Evolutionary conservation across 1,139 yeast genomes (phyloP).

Genomic region (Hansenula lynferdii): DNA sequence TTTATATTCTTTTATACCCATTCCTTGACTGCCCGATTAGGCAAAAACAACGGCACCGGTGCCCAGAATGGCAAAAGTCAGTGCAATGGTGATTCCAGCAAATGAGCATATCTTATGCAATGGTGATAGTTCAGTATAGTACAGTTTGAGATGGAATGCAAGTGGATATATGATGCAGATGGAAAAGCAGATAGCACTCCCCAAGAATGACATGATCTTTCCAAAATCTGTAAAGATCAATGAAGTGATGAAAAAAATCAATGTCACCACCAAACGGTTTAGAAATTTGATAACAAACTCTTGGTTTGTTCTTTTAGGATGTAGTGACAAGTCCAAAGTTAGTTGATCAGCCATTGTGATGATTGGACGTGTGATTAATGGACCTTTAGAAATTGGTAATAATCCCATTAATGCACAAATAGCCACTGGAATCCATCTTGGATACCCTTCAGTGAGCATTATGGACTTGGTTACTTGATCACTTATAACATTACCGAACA

Average conservation of each 20-base stretch:
- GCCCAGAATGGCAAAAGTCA: slow-evolving; percentile 15
- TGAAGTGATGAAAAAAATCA: slow-evolving; percentile 34
- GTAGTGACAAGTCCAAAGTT: slow-evolving; percentile 16
- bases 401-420: slow-evolving; percentile 63
- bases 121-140: slow-evolving; percentile 11
- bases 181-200: slow-evolving; percentile 66
- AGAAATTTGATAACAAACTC: slow-evolving; percentile 4
- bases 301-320: slow-evolving; percentile 1
- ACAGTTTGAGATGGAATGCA: slow-evolving; percentile 46
- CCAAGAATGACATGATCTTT: slow-evolving; percentile 66
- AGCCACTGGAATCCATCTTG: slow-evolving; percentile 48
- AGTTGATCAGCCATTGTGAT: slow-evolving; percentile 51
- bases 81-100: slow-evolving; percentile 7
- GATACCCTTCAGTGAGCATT: slow-evolving; percentile 61
- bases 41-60: slow-evolving; percentile 19
- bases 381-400: slow-evolving; percentile 73
- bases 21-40: slow-evolving; percentile 2
- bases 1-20: neutral
- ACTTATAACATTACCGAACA: slow-evolving; percentile 66
- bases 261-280: slow-evolving; percentile 14
- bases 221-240: slow-evolving; percentile 65
- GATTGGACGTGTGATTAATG: slow-evolving; percentile 72
- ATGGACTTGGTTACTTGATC: slow-evolving; percentile 75
- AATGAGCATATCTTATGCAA: neutral
- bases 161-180: slow-evolving; percentile 70